Base-by-base conservation (phyloP, 768 basidiomycete genomes). In the Neoboletus brunneissimus region DNA sequence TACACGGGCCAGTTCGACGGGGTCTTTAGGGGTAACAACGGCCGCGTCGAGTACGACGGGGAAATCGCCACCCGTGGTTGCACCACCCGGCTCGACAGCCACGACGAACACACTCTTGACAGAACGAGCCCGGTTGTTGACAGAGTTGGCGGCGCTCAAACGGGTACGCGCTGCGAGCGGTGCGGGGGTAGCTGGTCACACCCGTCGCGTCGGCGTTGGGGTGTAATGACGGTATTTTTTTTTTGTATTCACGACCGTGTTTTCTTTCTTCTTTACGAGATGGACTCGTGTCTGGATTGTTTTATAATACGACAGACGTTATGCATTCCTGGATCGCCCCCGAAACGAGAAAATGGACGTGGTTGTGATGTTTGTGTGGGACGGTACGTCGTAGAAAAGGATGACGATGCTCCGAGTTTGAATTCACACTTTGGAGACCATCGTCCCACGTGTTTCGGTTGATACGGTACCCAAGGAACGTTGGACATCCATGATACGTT, bases 51-150 rank as follows among this genome's bases (percentile, higher is more conserved):
- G 12, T 15, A 3, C 10, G 31, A 32, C 25, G 11, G 45, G 48
- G 1, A 51, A 15, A 37, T 42, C 41, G 0, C 38, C 45, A 8
- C 25, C 45, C 4, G 15, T 7, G 23, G n/a, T 31, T 9, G 2
- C 27, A 25, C 47, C 46, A 1, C 40, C 48, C 7, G 74, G 78
- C 7, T 72, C 73, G 38, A 69, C 78, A 18, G 75, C 78, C 37
- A 54, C 42, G 29, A 84, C 82, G 1, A 68, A 80, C 18, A 73
- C 79, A 13, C 74, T 88, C 8, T 57, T 87, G 18, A 79, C 81
- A 16, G 83, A 87, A 60, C 81, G 86, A 0, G 83, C 85, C 0
- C 71, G 76, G 38, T 64, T 88, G 23, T 67, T 85, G 43, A 77
- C 76, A 5, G 81, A 84, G 64, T 65, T 88, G 12, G 83, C 84